Evolutionary conservation across 108 stramenopile genomes (phyloP).

Genomic region (Cylindrotheca closterium): DNA sequence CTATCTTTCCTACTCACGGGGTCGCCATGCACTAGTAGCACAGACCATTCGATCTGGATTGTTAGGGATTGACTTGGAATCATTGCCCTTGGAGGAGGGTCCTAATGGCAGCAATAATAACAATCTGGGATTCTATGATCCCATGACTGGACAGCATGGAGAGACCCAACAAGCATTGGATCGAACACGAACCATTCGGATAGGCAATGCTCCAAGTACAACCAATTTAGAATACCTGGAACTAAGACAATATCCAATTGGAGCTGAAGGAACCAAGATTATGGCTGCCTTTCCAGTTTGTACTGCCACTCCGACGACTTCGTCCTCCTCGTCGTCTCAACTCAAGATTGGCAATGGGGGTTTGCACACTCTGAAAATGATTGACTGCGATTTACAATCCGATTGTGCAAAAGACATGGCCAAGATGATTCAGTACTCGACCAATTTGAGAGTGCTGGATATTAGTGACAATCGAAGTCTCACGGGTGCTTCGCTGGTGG

Average conservation of each 20-base stretch:
- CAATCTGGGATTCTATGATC: not conserved
- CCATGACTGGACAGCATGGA: not conserved
- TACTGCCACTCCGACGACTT: constrained; percentile 1
- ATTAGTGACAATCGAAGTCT: constrained; percentile 8
- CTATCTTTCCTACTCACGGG: not conserved
- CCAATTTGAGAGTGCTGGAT: constrained; percentile 10
- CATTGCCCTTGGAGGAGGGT: not conserved
- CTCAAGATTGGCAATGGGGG: too few relatives aligned
- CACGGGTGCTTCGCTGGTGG: constrained; percentile 2
- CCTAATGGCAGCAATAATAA: not conserved
- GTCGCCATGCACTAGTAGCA: not conserved
- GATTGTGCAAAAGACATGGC: constrained; percentile 13
- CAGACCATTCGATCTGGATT: constrained; percentile 10
- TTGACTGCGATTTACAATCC: constrained; percentile 22
- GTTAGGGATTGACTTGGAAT: not conserved
- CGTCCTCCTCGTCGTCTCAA: too few relatives aligned
- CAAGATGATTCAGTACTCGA: constrained; percentile 1
- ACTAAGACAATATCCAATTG: constrained; percentile 12
- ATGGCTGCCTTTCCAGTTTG: not conserved
- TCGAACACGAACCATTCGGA: not conserved
- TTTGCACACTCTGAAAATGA: constrained; percentile 3
- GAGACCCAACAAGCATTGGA: not conserved
- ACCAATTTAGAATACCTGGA: constrained; percentile 2
- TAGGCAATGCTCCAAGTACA: not conserved
- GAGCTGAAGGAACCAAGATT: constrained; percentile 8